Evolutionary conservation across 1,139 yeast species (phyloP).

Genomic region (Meyerozyma sp.): DNA sequence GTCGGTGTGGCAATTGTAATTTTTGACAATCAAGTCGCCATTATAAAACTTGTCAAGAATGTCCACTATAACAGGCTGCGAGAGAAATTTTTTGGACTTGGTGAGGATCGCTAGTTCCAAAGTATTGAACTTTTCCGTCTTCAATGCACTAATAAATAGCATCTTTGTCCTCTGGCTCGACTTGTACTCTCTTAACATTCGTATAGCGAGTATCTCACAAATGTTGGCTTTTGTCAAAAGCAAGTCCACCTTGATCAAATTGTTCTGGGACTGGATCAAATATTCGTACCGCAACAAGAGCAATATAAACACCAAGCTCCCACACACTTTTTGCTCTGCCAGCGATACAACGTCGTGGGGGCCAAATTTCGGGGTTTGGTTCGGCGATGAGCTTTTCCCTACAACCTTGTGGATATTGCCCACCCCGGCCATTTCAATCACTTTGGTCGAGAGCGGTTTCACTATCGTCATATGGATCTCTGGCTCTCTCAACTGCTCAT

Average conservation of each 20-base stretch:
- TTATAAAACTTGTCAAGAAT: conserved; percentile 50
- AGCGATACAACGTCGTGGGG: conserved; percentile 16
- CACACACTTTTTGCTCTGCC: conserved; percentile 15
- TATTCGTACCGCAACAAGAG: conserved; percentile 38
- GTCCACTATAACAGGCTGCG: conserved; percentile 51
- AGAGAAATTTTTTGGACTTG: conserved; percentile 48
- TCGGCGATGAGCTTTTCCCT: neutral
- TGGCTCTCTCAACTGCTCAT: conserved; percentile 53
- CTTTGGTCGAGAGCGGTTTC: conserved; percentile 40
- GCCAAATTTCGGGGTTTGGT: conserved; percentile 18
- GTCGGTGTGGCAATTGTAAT: conserved; percentile 5
- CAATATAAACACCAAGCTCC: conserved; percentile 27
- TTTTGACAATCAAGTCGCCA: conserved; percentile 37
- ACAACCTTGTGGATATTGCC: conserved; percentile 2
- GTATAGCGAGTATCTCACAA: conserved; percentile 51
- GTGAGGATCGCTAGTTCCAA: conserved; percentile 52
- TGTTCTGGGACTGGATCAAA: conserved; percentile 42
- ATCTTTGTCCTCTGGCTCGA: conserved; percentile 40
- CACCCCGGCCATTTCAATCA: conserved; percentile 20
- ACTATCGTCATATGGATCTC: conserved; percentile 47
- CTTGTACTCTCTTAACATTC: conserved; percentile 47
- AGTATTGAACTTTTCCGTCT: conserved; percentile 34
- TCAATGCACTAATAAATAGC: conserved; percentile 40
- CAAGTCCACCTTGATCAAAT: conserved; percentile 46
- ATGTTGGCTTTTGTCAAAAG: conserved; percentile 47